These are phyloP conservation scores for Oryza australiensis DNA, from an alignment of 176 grass and related monocot species.

Conservation along the genomic window DNA sequence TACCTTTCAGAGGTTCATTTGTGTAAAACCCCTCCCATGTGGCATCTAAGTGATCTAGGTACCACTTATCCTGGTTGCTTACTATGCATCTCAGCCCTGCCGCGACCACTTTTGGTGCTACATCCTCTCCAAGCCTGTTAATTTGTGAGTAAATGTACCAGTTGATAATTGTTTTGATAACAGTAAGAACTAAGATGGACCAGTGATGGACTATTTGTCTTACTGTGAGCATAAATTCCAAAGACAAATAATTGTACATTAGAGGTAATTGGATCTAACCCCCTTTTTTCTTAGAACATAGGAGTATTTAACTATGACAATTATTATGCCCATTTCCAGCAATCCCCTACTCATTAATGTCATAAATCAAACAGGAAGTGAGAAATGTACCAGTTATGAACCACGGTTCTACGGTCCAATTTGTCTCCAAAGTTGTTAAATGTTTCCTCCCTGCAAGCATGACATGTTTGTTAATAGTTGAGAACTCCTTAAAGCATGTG, in stretches of 20 bases:
- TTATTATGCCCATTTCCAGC: not conserved
- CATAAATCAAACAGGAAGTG: not conserved
- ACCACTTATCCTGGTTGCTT: conserved; percentile 93
- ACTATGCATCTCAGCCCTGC: conserved; percentile 88
- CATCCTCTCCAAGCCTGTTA: conserved; percentile 66
- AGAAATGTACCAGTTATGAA: conserved; percentile 75
- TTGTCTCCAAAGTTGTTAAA: conserved; percentile 81
- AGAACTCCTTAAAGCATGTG: conserved; percentile 5
- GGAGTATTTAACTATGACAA: not conserved
- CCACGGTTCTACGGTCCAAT: conserved; percentile 70
- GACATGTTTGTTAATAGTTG: conserved; percentile 24
- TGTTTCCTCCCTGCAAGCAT: conserved; percentile 76
- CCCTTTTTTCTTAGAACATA: not conserved
- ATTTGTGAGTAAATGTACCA: not conserved
- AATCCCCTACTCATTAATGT: not conserved
- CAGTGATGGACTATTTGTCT: not conserved
- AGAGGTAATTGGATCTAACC: conserved; percentile 6
- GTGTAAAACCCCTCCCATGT: conserved; percentile 81
- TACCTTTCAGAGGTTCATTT: conserved; percentile 79
- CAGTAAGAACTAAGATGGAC: conserved; percentile 10
- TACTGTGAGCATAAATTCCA: conserved; percentile 7
- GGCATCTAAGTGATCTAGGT: conserved; percentile 89
- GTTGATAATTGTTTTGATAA: conserved; percentile 13
- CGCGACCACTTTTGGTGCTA: conserved; percentile 72
- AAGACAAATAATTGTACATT: not conserved